Base-by-base conservation (phyloP, 345 rosid genomes). In the Camelina neglecta region DNA sequence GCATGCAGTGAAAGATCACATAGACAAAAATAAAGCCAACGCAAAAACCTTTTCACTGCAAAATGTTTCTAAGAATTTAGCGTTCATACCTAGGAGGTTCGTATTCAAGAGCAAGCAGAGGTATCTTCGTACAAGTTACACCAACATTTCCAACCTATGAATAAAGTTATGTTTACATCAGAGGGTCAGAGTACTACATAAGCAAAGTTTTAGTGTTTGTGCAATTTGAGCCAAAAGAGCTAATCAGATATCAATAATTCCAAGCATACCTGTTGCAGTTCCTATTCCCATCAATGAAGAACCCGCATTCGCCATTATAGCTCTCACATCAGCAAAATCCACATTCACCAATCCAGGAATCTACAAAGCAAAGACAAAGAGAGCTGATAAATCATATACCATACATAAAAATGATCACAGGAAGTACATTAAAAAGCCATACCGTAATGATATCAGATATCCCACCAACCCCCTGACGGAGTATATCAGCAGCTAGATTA, bases 251-350 rank as follows among this genome's bases (percentile, higher is more conserved):
- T 26, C 42, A 35, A 71, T 71, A 33, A 70, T 36, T 70, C 73
- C 47, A 71, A 73, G 64, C 60, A 80, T 83, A 92, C 97, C 96
- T 56, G 97, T 90, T 74, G 97, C 97, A 78, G 89, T 90, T 86
- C 99, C 99, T 71, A 95, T 92, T 69, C 97, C 98, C 98, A 95
- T 90, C 70, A 95, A 55, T 45, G 99, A 92, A 83, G 99, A 95
- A 10, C 99, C 99, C 1, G 98, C 97, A 85, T 85, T 91, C 36
- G 93, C 93, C 99, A 95, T 92, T 78, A 95, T 90, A 76, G 99
- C 90, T 68, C 97, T 89, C 77, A 95, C 99, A 81, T 95, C 98
- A 75, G 98, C 99, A 85, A 95, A 92, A 80, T 95, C 99, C 79
- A 95, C 99, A 77, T 95, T 95, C 45, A 95, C 98, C 74, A 95